A percentile compares a stretch with the other conserved stretches of the same genome.
phyloP scores from a whole-genome alignment of 805 yeast species.

The Cyberlindnera nakhonratchasimensis region DNA sequence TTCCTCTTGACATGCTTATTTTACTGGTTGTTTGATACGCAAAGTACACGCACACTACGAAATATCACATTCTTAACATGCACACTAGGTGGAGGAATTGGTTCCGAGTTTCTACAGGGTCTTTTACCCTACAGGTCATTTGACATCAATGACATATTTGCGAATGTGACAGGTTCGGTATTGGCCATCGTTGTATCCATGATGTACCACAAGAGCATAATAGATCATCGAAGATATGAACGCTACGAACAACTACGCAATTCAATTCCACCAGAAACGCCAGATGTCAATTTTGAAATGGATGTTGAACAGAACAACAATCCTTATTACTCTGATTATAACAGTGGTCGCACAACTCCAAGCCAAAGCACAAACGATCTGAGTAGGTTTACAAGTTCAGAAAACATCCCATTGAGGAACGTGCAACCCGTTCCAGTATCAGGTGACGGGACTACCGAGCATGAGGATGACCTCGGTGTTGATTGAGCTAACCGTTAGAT shows the following conservation, averaged over 20 bases:
- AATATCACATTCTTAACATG: slow-evolving; percentile 40
- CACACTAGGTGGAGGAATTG: slow-evolving; percentile 43
- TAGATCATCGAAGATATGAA: slow-evolving; percentile 23
- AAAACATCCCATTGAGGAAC: slow-evolving; percentile 20
- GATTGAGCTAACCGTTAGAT: slow-evolving; percentile 12
- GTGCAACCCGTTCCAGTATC: slow-evolving; percentile 20
- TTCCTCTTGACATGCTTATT: slow-evolving; percentile 45
- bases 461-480: slow-evolving; percentile 23
- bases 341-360: slow-evolving; percentile 12
- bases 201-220: slow-evolving; percentile 22
- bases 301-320: slow-evolving; percentile 18
- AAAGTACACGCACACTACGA: slow-evolving; percentile 31
- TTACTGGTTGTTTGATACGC: slow-evolving; percentile 41
- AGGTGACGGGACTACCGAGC: not conserved
- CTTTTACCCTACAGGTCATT: slow-evolving; percentile 44
- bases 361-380: slow-evolving; percentile 22
- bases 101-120: slow-evolving; percentile 51
- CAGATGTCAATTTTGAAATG: slow-evolving; percentile 25
- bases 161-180: slow-evolving; percentile 32
- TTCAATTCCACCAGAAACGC: slow-evolving; percentile 27
- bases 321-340: slow-evolving; percentile 7
- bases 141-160: slow-evolving; percentile 45
- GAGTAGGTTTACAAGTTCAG: slow-evolving; percentile 25
- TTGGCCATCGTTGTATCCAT: slow-evolving; percentile 17
- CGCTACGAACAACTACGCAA: slow-evolving; percentile 26